These are phyloP conservation scores for Citrus australasica DNA, from an alignment of 345 rosid genomes.

Conservation along the genomic window DNA sequence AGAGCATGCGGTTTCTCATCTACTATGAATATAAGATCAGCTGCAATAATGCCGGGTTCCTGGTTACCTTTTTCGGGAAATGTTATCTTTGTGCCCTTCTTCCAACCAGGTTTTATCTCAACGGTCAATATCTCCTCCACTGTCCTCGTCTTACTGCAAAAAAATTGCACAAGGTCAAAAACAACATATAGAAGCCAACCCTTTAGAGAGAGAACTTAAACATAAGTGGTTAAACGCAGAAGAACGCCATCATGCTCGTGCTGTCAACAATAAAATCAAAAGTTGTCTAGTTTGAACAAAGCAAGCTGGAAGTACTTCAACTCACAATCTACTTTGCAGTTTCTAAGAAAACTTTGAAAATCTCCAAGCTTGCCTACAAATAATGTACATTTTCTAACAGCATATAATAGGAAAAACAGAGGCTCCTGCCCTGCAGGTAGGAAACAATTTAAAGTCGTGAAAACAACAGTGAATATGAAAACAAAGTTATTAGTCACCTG, in stretches of 20 bases:
- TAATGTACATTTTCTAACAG: not conserved
- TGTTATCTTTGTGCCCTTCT: constrained; percentile 91
- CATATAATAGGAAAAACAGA: not conserved
- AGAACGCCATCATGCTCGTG: not conserved
- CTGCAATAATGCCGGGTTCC: constrained; percentile 72
- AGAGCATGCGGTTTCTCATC: constrained; percentile 85
- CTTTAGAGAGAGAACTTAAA: not conserved
- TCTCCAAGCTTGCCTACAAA: not conserved
- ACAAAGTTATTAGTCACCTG: not conserved
- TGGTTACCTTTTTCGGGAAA: constrained; percentile 87
- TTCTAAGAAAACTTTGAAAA: not conserved
- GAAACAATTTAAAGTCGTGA: not conserved
- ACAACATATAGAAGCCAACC: not conserved
- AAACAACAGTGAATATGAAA: not conserved
- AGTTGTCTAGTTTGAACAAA: not conserved
- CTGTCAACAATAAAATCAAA: not conserved
- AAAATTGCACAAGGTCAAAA: constrained; percentile 19
- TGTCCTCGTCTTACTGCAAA: constrained; percentile 49
- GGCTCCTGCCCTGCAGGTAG: not conserved
- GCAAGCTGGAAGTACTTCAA: not conserved
- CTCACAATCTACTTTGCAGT: not conserved
- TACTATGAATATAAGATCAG: constrained; percentile 72
- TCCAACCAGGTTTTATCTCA: constrained; percentile 96
- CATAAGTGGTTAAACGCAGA: not conserved
- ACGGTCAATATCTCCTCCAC: constrained; percentile 80